Evolutionary conservation across 164 flowering plant genomes (phyloP).

Genomic region (Liriodendron chinense): DNA sequence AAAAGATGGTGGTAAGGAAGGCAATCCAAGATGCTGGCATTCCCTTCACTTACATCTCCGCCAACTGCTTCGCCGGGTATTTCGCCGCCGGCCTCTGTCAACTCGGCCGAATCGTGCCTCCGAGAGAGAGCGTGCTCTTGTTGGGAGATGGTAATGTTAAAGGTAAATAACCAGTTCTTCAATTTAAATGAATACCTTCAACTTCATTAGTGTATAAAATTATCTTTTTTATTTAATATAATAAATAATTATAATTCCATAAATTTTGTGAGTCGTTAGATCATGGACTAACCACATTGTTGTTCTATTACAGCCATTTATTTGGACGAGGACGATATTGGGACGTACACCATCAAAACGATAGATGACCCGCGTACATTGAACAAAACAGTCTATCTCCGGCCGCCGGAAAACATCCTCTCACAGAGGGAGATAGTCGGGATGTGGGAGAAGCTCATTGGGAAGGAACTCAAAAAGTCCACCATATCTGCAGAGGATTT

Average conservation of each 20-base stretch:
- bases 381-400: slow-evolving; percentile 60
- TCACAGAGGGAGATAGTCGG: slow-evolving; percentile 53
- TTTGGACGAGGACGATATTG: slow-evolving; percentile 66
- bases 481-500: slow-evolving; percentile 41
- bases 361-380: slow-evolving; percentile 68
- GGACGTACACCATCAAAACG: slow-evolving; percentile 55
- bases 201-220: neutral
- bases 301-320: slow-evolving; percentile 36
- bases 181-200: too few relatives aligned
- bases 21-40: slow-evolving; percentile 25
- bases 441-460: slow-evolving; percentile 60
- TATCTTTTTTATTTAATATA: too few relatives aligned
- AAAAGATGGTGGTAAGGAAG: slow-evolving; percentile 25
- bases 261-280: neutral
- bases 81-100: slow-evolving; percentile 17
- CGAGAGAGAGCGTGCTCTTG: slow-evolving; percentile 11
- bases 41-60: slow-evolving; percentile 23
- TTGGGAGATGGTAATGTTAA: slow-evolving; percentile 20
- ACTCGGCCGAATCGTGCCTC: slow-evolving; percentile 9
- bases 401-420: slow-evolving; percentile 59
- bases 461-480: slow-evolving; percentile 39
- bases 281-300: neutral
- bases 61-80: slow-evolving; percentile 30
- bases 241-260: too few relatives aligned
- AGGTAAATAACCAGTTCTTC: slow-evolving; percentile 5